phyloP scores from a whole-genome alignment of 2,329 filamentous ascomycete genomes.

The Penicillium psychrosexuale region DNA sequence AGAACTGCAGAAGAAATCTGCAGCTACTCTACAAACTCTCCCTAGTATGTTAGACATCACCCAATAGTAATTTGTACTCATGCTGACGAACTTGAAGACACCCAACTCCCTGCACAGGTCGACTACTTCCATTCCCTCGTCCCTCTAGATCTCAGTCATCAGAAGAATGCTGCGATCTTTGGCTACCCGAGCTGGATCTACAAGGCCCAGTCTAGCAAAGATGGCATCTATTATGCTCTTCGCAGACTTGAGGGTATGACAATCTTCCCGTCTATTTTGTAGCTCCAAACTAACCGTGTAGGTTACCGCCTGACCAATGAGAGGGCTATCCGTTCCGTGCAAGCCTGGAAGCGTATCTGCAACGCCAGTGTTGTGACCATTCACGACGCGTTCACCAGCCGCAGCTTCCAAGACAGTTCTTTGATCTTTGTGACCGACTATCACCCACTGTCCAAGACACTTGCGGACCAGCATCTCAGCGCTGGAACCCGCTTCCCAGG shows the following conservation, averaged over 20 bases:
- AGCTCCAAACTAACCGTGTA: slow-evolving; percentile 28
- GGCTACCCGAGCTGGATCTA: slow-evolving; percentile 92
- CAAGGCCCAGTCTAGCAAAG: slow-evolving; percentile 85
- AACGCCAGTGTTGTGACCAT: slow-evolving; percentile 80
- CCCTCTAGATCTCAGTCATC: slow-evolving; percentile 75
- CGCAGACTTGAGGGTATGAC: slow-evolving; percentile 72
- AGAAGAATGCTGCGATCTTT: slow-evolving; percentile 75
- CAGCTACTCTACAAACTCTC: slow-evolving; percentile 79
- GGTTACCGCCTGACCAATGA: slow-evolving; percentile 86
- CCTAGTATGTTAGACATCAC: slow-evolving; percentile 56
- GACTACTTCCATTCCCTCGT: slow-evolving; percentile 92
- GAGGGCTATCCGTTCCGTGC: slow-evolving; percentile 78
- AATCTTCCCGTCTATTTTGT: not conserved
- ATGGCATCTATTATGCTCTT: slow-evolving; percentile 82
- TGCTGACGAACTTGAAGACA: slow-evolving; percentile 45
- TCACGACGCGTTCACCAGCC: slow-evolving; percentile 88
- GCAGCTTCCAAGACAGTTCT: slow-evolving; percentile 91
- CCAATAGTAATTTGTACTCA: not conserved
- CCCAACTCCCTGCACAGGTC: slow-evolving; percentile 69
- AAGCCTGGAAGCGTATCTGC: slow-evolving; percentile 82
- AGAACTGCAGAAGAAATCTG: slow-evolving; percentile 82
- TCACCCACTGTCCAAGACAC: slow-evolving; percentile 83
- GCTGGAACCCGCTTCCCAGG: slow-evolving; percentile 41
- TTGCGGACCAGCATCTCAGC: slow-evolving; percentile 70
- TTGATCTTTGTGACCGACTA: slow-evolving; percentile 93